Conservation (phyloP, 768 basidiomycete genomes). For the Russula griseocarnosa region DNA sequence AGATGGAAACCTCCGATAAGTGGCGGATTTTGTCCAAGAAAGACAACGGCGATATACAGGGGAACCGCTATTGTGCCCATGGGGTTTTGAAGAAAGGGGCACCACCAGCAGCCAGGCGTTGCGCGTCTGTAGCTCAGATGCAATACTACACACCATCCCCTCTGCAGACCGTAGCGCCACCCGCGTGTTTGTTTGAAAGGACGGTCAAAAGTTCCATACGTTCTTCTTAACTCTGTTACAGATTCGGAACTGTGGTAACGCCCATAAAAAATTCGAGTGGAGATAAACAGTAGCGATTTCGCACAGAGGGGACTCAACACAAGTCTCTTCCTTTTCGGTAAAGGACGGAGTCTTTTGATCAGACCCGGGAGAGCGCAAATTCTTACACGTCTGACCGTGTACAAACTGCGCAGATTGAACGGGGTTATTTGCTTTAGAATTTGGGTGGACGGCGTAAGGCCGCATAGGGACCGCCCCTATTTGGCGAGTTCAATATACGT, state of each 20-base stretch:
- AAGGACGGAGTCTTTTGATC: neutral
- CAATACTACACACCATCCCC: neutral
- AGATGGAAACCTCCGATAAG: constrained; percentile 14
- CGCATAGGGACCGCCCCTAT: constrained; percentile 14
- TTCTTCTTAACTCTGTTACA: constrained; percentile 17
- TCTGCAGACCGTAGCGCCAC: constrained; percentile 7
- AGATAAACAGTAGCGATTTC: constrained; percentile 2
- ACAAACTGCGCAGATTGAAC: constrained; percentile 14
- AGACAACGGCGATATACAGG: constrained; percentile 18
- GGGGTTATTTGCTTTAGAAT: neutral
- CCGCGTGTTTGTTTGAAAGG: neutral
- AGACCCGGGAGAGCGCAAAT: neutral
- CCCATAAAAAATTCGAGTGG: constrained; percentile 9
- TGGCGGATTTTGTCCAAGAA: constrained; percentile 5
- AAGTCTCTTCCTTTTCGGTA: constrained; percentile 7
- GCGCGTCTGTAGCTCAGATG: neutral
- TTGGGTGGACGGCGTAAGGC: constrained; percentile 7
- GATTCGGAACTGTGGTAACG: constrained; percentile 9
- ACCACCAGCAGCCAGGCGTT: neutral
- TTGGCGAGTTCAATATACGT: neutral
- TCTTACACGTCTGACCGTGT: neutral
- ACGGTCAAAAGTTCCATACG: neutral
- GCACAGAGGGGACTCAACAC: neutral
- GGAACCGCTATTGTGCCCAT: neutral
- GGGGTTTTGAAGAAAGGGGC: neutral